Evolutionary conservation across 495 filamentous ascomycete genomes (phyloP).

Genomic region (Podospora pseudoanserina): DNA sequence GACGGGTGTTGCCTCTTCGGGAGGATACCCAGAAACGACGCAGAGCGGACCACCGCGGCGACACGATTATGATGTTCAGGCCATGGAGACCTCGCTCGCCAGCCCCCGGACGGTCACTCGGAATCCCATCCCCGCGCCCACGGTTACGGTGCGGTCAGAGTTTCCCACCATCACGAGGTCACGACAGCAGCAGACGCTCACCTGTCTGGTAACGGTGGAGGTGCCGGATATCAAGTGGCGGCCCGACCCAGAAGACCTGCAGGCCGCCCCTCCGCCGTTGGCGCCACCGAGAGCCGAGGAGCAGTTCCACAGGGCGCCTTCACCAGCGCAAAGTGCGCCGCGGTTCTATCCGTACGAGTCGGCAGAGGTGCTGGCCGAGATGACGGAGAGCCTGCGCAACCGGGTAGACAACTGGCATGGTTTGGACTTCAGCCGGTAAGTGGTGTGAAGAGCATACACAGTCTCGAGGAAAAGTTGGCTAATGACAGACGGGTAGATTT

Average conservation of each 20-base stretch:
- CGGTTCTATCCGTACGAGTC: conserved; percentile 58
- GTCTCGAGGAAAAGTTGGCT: conserved; percentile 11
- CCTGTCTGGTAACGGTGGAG: conserved; percentile 91
- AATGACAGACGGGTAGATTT: conserved; percentile 54
- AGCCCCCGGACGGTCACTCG: conserved; percentile 69
- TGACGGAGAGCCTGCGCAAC: conserved; percentile 79
- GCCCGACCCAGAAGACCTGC: conserved; percentile 78
- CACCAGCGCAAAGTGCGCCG: conserved; percentile 49
- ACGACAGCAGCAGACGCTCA: conserved; percentile 90
- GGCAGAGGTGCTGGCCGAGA: conserved; percentile 69
- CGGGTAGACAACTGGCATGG: conserved; percentile 99
- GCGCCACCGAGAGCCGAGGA: conserved; percentile 43
- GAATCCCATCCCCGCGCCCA: conserved; percentile 89
- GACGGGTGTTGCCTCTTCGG: conserved; percentile 69
- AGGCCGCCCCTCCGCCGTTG: conserved; percentile 56
- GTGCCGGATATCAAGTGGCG: conserved; percentile 91
- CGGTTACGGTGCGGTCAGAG: conserved; percentile 89
- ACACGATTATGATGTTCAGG: conserved; percentile 94
- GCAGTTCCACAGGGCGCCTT: conserved; percentile 45
- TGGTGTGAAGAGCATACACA: background rate
- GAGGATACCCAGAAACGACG: conserved; percentile 67
- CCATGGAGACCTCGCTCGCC: conserved; percentile 84
- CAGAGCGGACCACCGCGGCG: conserved; percentile 60
- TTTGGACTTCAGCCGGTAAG: conserved; percentile 84
- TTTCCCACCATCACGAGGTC: conserved; percentile 92